A percentile compares a stretch with the other conserved stretches of the same genome.
These are phyloP conservation scores for Corchorus olitorius DNA, from an alignment of 345 rosid species.

Conservation along the genomic window DNA sequence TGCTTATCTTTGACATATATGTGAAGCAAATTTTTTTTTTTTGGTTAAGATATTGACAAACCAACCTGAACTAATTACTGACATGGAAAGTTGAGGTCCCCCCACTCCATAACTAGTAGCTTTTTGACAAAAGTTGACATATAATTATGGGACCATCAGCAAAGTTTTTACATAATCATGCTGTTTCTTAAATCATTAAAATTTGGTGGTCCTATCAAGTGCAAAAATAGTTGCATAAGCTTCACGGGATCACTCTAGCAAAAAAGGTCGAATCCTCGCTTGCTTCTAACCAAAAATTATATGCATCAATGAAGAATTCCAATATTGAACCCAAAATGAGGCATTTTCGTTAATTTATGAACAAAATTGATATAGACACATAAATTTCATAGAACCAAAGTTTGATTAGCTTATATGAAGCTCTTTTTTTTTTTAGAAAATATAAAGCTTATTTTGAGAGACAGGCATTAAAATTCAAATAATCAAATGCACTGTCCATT, in stretches of 20 bases:
- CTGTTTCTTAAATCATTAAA: neutral
- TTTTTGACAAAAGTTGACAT: neutral
- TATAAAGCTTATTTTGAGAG: no score
- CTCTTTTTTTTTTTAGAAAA: no score
- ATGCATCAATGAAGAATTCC: no score
- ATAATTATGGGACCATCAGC: neutral
- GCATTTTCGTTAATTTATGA: no score
- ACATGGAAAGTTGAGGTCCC: neutral
- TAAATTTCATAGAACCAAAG: no score
- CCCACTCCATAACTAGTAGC: neutral
- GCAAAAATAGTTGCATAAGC: constrained; percentile 2
- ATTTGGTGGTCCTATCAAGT: constrained; percentile 26
- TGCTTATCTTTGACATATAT: neutral
- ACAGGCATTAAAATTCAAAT: no score
- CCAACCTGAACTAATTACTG: neutral
- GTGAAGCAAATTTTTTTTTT: no score
- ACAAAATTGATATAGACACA: no score
- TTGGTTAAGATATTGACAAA: neutral
- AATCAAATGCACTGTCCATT: no score
- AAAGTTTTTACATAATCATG: neutral
- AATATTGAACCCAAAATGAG: no score
- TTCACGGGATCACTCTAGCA: neutral
- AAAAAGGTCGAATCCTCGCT: neutral
- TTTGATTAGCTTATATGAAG: no score
- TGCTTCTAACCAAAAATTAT: neutral